These are phyloP conservation scores for Sclerotinia sclerotiorum DNA, from an alignment of 2,329 filamentous ascomycete genomes.

Conservation along the genomic window DNA sequence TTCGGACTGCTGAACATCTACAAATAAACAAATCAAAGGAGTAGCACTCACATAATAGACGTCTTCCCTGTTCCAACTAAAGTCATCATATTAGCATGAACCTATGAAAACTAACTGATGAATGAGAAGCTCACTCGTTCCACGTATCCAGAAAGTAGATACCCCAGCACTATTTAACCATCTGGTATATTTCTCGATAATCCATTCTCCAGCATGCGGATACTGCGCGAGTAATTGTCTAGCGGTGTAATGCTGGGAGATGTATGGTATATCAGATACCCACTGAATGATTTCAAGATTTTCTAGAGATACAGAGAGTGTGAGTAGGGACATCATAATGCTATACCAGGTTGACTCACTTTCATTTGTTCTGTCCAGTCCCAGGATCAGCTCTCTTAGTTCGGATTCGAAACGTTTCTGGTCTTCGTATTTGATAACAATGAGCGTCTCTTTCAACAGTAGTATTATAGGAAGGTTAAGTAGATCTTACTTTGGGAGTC, in stretches of 20 bases:
- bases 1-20: neutral
- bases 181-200: neutral
- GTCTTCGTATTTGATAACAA: neutral
- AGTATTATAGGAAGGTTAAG: neutral
- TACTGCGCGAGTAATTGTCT: conserved; percentile 2
- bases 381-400: neutral
- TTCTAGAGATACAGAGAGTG: neutral
- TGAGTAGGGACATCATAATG: neutral
- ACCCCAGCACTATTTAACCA: neutral
- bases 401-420: neutral
- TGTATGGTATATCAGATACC: neutral
- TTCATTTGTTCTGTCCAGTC: neutral
- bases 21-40: neutral
- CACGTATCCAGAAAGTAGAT: neutral
- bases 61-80: conserved; percentile 8
- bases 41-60: neutral
- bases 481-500: neutral
- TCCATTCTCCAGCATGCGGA: conserved; percentile 1
- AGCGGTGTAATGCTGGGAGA: conserved; percentile 9
- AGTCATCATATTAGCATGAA: neutral
- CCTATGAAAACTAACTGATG: neutral
- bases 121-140: neutral
- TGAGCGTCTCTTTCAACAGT: neutral
- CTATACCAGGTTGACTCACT: neutral
- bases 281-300: neutral